phyloP scores from a whole-genome alignment of 2,329 filamentous ascomycete genomes.

The Fusarium nematophilum region DNA sequence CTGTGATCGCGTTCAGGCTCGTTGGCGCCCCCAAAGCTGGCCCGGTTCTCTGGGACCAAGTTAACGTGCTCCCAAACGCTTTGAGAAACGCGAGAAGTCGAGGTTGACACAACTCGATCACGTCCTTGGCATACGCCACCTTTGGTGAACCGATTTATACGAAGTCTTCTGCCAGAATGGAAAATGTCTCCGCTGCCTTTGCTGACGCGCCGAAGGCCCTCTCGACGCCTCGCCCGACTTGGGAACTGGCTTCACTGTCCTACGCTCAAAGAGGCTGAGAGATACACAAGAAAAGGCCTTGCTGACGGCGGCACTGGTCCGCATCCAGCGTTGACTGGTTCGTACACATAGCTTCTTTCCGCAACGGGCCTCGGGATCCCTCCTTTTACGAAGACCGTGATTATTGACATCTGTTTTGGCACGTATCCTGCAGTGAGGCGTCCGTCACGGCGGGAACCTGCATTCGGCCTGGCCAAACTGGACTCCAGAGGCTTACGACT shows the following conservation, averaged over 20 bases:
- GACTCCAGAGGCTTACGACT: slow-evolving; percentile 22
- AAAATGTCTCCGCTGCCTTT: slow-evolving; percentile 1
- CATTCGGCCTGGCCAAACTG: slow-evolving; percentile 1
- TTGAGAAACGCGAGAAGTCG: background rate
- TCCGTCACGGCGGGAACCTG: slow-evolving; percentile 13
- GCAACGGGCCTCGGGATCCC: slow-evolving; percentile 8
- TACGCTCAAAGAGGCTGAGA: slow-evolving; percentile 8
- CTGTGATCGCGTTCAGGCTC: background rate
- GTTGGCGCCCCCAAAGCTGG: background rate
- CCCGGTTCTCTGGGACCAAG: slow-evolving; percentile 30
- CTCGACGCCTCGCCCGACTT: background rate
- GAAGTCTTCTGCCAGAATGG: background rate
- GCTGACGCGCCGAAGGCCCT: slow-evolving; percentile 1
- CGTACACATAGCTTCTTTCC: slow-evolving; percentile 12
- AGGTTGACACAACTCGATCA: background rate
- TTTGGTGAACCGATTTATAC: background rate
- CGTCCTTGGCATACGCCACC: background rate
- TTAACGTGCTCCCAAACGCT: background rate
- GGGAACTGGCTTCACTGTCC: slow-evolving; percentile 14
- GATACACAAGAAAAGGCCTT: slow-evolving; percentile 14
- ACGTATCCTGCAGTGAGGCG: background rate
- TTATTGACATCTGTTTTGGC: background rate
- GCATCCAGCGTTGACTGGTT: slow-evolving; percentile 3
- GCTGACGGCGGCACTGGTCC: background rate
- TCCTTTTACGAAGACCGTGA: slow-evolving; percentile 1